Evolutionary conservation across 768 basidiomycete genomes (phyloP).

Genomic region (Psilocybe azurescens): DNA sequence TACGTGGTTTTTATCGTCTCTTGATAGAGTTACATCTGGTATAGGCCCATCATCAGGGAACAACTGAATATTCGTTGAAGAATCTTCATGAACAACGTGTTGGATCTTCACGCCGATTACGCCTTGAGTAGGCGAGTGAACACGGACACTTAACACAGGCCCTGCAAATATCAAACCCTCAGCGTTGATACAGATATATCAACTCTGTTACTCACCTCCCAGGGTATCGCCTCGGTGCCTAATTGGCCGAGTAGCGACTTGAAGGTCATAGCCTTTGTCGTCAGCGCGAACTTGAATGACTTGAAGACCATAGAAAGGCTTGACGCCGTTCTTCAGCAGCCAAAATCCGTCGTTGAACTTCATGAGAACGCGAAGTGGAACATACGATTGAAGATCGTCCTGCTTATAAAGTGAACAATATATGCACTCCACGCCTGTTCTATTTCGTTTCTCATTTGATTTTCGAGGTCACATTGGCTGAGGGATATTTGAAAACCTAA

Average conservation of each 20-base stretch:
- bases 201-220: constrained; percentile 44
- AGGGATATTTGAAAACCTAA: neutral
- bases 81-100: constrained; percentile 51
- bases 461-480: constrained; percentile 12
- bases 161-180: constrained; percentile 33
- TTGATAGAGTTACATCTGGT: constrained; percentile 44
- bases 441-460: neutral
- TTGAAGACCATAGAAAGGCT: constrained; percentile 65
- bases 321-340: constrained; percentile 67
- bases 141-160: constrained; percentile 53
- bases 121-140: constrained; percentile 60
- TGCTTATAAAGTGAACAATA: neutral
- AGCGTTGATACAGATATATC: neutral
- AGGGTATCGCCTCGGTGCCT: constrained; percentile 69
- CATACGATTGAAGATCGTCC: neutral
- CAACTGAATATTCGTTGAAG: constrained; percentile 55
- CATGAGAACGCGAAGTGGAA: constrained; percentile 41
- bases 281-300: constrained; percentile 54
- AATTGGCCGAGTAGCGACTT: constrained; percentile 65
- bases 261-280: constrained; percentile 55
- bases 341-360: constrained; percentile 80
- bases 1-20: constrained; percentile 32
- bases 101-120: constrained; percentile 62
- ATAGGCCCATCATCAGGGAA: constrained; percentile 65
- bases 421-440: neutral